Percentiles rank a stretch among this genome's conserved stretches.
phyloP scores from a whole-genome alignment of 176 grass and related monocot species.

The Ananas comosus region DNA sequence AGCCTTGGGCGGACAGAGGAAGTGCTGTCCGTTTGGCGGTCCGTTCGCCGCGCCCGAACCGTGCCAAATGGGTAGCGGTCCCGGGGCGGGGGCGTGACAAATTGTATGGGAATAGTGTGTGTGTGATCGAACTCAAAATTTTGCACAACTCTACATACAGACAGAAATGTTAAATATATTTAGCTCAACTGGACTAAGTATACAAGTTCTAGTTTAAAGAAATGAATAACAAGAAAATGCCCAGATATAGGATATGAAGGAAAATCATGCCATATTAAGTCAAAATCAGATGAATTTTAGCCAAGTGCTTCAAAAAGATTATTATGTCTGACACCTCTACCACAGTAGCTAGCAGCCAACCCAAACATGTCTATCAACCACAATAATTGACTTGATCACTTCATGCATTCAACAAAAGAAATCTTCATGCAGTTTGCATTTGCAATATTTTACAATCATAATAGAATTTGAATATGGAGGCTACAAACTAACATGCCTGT shows the following conservation, averaged over 20 bases:
- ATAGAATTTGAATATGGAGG: neutral
- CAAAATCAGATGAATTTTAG: neutral
- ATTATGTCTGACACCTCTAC: neutral
- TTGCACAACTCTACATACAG: too few species aligned
- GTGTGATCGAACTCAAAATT: too few species aligned
- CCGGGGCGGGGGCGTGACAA: too few species aligned
- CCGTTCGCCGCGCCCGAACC: too few species aligned
- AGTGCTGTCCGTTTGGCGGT: too few species aligned
- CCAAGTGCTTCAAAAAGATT: neutral
- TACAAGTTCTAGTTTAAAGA: neutral
- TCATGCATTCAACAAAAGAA: neutral
- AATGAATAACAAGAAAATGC: neutral
- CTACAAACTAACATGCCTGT: conserved; percentile 36
- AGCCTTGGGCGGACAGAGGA: too few species aligned
- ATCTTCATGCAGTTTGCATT: neutral
- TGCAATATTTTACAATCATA: neutral
- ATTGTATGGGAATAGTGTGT: too few species aligned
- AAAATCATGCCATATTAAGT: neutral
- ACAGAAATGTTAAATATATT: too few species aligned
- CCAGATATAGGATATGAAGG: neutral
- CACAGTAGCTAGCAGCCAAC: neutral
- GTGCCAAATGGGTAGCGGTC: too few species aligned
- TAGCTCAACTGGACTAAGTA: too few species aligned
- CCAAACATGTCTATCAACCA: neutral
- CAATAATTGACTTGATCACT: neutral